Evolutionary conservation across 2,329 filamentous ascomycete genomes (phyloP).

Genomic region (Endocalyx cinctus): DNA sequence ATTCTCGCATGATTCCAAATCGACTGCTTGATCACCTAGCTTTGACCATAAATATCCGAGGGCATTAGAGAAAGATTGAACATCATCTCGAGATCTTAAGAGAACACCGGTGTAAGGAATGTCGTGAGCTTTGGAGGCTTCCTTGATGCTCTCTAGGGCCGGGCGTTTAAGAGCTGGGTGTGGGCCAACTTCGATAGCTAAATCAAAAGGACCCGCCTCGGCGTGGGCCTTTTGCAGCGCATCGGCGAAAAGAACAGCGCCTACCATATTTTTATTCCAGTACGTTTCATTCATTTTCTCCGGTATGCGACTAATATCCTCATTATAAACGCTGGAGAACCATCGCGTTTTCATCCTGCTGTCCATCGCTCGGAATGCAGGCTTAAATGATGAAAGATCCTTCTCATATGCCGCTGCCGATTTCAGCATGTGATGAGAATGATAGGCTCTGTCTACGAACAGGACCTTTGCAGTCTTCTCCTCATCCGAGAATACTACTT

Average conservation of each 20-base stretch:
- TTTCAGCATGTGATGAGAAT: too few relatives aligned
- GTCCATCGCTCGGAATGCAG: too few relatives aligned
- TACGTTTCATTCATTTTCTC: too few relatives aligned
- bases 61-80: not conserved
- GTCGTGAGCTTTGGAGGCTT: not conserved
- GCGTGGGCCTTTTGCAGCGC: conserved; percentile 27
- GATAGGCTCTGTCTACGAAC: too few relatives aligned
- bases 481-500: conserved; percentile 7
- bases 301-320: too few relatives aligned
- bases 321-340: too few relatives aligned
- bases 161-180: not conserved
- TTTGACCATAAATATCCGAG: not conserved
- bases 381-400: conserved; percentile 1
- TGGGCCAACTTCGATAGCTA: not conserved
- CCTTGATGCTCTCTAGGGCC: not conserved
- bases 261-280: conserved; percentile 39
- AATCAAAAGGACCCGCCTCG: not conserved
- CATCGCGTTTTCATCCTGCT: too few relatives aligned
- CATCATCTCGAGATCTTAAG: not conserved
- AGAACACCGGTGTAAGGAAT: not conserved
- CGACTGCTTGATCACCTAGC: not conserved
- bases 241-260: conserved; percentile 37
- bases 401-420: too few relatives aligned
- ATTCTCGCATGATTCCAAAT: too few relatives aligned
- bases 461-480: conserved; percentile 21